These are phyloP conservation scores for Dimargaris xerosporica DNA, from an alignment of 192 early-diverging fungal species.

Conservation along the genomic window DNA sequence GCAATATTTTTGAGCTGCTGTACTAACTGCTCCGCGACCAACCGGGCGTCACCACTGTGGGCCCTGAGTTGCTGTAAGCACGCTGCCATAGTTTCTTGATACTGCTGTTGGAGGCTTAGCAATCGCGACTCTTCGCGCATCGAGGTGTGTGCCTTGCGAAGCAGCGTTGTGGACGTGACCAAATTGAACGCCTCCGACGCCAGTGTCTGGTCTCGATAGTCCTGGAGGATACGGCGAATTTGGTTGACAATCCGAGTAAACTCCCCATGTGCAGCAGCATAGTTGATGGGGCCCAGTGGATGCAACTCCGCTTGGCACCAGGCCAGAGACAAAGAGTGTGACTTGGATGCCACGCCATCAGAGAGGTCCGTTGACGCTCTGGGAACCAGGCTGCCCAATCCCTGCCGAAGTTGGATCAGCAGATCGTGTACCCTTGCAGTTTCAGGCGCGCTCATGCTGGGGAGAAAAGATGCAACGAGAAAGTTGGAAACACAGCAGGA, in stretches of 20 bases:
- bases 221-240: constrained; percentile 1
- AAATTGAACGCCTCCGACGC: not conserved
- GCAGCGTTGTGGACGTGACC: constrained; percentile 1
- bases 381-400: no score
- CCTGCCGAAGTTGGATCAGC: no score
- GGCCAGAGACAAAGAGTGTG: no score
- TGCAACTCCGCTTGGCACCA: constrained; percentile 2
- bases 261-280: constrained; percentile 3
- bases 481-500: no score
- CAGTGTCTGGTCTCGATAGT: not conserved
- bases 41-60: not conserved
- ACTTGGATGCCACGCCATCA: no score
- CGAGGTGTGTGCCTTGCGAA: not conserved
- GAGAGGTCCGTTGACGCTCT: no score
- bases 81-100: not conserved
- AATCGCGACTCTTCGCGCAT: not conserved
- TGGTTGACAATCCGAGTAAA: constrained; percentile 1
- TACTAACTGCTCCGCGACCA: not conserved
- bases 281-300: constrained; percentile 2
- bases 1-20: not conserved
- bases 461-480: no score
- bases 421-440: no score
- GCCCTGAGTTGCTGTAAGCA: not conserved
- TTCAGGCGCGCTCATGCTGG: no score
- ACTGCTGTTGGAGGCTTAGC: not conserved